Percentiles rank a stretch among this genome's conserved stretches.
These are phyloP conservation scores for Penicillium sp. DNA, from an alignment of 2,329 filamentous ascomycete species.

Conservation along the genomic window DNA sequence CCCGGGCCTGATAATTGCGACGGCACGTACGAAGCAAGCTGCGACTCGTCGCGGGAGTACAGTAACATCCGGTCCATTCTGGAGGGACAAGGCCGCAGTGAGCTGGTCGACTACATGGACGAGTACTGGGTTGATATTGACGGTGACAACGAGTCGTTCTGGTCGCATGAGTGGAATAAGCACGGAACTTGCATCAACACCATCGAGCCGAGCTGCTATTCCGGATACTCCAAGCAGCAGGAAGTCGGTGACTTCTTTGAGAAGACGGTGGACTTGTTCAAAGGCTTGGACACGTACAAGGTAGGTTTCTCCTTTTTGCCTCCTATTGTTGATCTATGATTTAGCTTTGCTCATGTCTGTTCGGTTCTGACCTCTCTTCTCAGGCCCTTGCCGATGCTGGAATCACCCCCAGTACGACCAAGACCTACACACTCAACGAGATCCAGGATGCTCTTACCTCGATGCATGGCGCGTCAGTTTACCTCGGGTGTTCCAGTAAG, in stretches of 20 bases:
- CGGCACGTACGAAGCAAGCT: constrained; percentile 57
- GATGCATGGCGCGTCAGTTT: constrained; percentile 51
- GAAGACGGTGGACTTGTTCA: constrained; percentile 55
- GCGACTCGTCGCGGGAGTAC: constrained; percentile 56
- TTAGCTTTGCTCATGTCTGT: not conserved
- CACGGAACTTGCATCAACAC: constrained; percentile 72
- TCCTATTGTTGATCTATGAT: not conserved
- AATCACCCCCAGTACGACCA: constrained; percentile 51
- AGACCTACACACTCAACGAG: constrained; percentile 52
- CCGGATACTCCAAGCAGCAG: constrained; percentile 52
- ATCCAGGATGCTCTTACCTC: constrained; percentile 53
- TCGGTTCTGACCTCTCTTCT: not conserved
- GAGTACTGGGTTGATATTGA: constrained; percentile 60
- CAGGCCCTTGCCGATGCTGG: constrained; percentile 55
- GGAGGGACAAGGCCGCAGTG: constrained; percentile 48
- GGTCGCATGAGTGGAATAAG: constrained; percentile 71
- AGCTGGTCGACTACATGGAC: constrained; percentile 58
- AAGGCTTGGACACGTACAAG: constrained; percentile 55
- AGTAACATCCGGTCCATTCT: constrained; percentile 59
- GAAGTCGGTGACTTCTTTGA: constrained; percentile 61
- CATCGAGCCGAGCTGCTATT: constrained; percentile 64
- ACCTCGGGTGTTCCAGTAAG: constrained; percentile 51
- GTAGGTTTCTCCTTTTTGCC: constrained; percentile 23
- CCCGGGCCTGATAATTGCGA: constrained; percentile 55
- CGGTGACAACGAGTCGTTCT: constrained; percentile 58